These are phyloP conservation scores for Plasmodium yoelii DNA, from an alignment of 169 alveolate genomes.

Conservation along the genomic window DNA sequence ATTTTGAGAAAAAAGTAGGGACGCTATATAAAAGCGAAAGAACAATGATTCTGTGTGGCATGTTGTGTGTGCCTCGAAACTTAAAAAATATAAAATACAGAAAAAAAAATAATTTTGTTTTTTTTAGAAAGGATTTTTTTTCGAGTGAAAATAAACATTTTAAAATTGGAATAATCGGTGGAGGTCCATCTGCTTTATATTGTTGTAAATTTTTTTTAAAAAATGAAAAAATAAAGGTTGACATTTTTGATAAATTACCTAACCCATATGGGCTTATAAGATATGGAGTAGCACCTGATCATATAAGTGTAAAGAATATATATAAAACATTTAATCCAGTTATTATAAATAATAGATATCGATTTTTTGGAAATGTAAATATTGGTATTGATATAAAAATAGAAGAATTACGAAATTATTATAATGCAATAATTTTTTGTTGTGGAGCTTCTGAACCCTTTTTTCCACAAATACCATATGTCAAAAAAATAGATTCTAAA, in stretches of 20 bases:
- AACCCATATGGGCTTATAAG: constrained; percentile 89
- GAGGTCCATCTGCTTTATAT: constrained; percentile 93
- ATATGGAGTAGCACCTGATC: constrained; percentile 93
- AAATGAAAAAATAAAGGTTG: constrained; percentile 81
- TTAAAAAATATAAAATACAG: too few species aligned
- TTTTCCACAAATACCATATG: constrained; percentile 2
- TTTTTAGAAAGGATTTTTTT: constrained; percentile 20
- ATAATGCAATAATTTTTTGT: constrained; percentile 78
- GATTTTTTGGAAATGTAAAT: constrained; percentile 87
- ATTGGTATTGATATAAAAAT: constrained; percentile 76
- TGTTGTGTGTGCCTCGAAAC: too few species aligned
- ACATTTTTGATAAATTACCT: constrained; percentile 87
- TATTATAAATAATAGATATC: constrained; percentile 72
- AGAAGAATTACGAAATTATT: constrained; percentile 79
- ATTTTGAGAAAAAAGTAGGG: too few species aligned
- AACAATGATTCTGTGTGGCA: too few species aligned
- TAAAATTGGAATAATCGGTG: constrained; percentile 87
- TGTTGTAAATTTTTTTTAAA: constrained; percentile 83
- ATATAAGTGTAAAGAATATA: constrained; percentile 81
- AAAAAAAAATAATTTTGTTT: neutral
- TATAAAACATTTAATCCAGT: constrained; percentile 79
- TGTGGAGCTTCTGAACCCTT: constrained; percentile 88
- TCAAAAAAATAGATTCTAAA: neutral
- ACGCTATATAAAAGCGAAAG: too few species aligned
- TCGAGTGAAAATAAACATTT: constrained; percentile 48